Base-by-base conservation (phyloP, 306 rosid genomes). In the Vigna hirtella region DNA sequence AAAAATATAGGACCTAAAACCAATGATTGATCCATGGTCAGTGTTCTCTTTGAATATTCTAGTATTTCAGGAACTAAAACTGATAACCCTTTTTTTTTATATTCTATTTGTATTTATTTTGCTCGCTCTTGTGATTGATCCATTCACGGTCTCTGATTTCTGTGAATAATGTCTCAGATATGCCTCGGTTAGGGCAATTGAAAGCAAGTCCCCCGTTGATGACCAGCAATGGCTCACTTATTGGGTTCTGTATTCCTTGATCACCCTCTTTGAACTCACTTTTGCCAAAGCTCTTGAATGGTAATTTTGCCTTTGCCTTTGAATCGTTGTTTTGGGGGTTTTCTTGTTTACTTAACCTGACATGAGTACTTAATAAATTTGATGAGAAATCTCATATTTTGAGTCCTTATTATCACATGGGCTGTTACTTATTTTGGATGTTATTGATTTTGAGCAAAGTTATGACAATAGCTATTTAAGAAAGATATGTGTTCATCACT, bases 151-250 rank as follows among this genome's bases (percentile, higher is more conserved):
- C 49, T 53, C 36, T 67, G 74, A 61, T 84, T 77, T 43, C 34
- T 17, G 36, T 63, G 14, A 79, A 68, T 12, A 63, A 83, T 36
- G 47, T 15, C 36, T 28, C 83, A 96, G 99, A 66, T 96, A 93
- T 73, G 97, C 99, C 15, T 96, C 99, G 7, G 76, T 96, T 58
- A 85, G 94, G 81, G 99, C 98, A 70, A 96, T 93, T 79, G 99
- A 96, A 77, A 91, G 92, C 69, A 91, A 93, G 83, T 90, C 97
- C 59, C 84, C 89, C 16, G 47, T 88, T 17, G 99, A 96, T 70
- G 98, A 96, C 86, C 99, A 89, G 79, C 99, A 96, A 59, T 96
- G 99, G 99, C 94, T 93, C 40, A 96, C 97, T 43, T 96, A 96
- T 66, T 96, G 99, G 99, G 90, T 96, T 80, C 96, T 96, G 4